Evolutionary conservation across 495 filamentous ascomycete species (phyloP), one percentile per base, ranked within the genome.

Genomic region (Penicillium salamii): DNA sequence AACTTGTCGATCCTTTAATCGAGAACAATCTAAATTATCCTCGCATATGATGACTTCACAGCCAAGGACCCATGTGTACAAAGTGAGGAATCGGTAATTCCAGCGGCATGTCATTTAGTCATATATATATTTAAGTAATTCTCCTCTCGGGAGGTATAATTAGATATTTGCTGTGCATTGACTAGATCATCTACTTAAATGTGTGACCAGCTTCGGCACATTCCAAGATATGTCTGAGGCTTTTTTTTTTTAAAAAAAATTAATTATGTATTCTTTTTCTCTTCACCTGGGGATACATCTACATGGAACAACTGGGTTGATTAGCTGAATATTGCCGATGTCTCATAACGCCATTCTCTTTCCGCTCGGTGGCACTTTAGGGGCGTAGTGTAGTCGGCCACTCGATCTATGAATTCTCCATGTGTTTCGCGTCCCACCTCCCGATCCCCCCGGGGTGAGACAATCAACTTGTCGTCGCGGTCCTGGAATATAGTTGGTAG

Each of bases 1-100:
- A 11, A 32, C 34, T 35, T 37, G 46, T 32, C 46, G 46, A 40
- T 48, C 45, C 3, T 29, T 47, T 28, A 34, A 48, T 48, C 45
- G 45, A 48, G 45, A 48, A 29, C 45, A 39, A 38, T 48, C 45
- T 34, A 20, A 9, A 19, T 37, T 19, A 11, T 26, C 23, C 23
- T 26, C 40, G 24, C 12, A 20, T 35, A 36, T 46, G 19, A 46
- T 48, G 45, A 48, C 45, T 48, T 48, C 45, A 48, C 24, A 38
- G 43, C 43, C 31, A 46, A 35, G 29, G 7, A 23, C 14, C 19
- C 31, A 34, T 26, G 23, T 26, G 23, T 26, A n/a, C 23, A 26
- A 26, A 26, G 8, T 26, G 23, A 3, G 23, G 8, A 26, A n/a
- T n/a, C n/a, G n/a, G n/a, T n/a, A n/a, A n/a, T n/a, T n/a, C n/a